Conservation (phyloP, 805 yeast genomes). For the Pichia pseudocactophila region DNA sequence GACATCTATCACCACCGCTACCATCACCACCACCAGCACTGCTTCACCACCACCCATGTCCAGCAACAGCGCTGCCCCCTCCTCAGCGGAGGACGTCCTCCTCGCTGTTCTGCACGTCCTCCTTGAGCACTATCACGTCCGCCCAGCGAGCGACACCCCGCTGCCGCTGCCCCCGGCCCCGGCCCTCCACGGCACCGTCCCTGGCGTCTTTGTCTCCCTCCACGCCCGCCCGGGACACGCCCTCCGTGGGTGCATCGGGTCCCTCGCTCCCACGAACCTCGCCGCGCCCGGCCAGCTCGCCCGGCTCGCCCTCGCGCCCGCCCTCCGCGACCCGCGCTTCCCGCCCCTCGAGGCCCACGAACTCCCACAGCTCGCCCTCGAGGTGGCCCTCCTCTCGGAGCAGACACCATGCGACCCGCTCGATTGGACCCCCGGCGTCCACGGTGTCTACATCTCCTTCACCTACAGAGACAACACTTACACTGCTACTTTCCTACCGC, state of each 20-base stretch:
- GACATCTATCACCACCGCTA: too few relatives aligned
- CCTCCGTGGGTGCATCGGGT: conserved; percentile 91
- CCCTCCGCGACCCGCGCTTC: conserved; percentile 74
- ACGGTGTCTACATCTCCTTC: conserved; percentile 46
- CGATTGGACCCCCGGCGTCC: conserved; percentile 76
- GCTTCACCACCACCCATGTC: too few relatives aligned
- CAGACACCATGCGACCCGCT: conserved; percentile 36
- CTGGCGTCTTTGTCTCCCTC: not conserved
- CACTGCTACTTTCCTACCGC: conserved; percentile 83
- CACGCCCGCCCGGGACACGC: conserved; percentile 13
- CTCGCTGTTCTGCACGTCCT: too few relatives aligned
- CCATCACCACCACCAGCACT: too few relatives aligned
- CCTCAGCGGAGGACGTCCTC: too few relatives aligned
- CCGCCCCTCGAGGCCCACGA: conserved; percentile 52
- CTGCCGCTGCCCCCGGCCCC: not conserved
- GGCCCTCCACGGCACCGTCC: not conserved
- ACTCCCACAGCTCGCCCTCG: conserved; percentile 21
- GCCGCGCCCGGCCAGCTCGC: not conserved
- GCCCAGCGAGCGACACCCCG: not conserved
- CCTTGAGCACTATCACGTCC: too few relatives aligned
- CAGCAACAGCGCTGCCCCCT: too few relatives aligned
- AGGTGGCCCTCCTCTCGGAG: not conserved
- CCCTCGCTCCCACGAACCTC: conserved; percentile 34
- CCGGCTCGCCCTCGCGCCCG: conserved; percentile 58
- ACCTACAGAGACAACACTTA: not conserved